Evolutionary conservation across 495 filamentous ascomycete genomes (phyloP).

Genomic region (Hypoxylon lienhwacheense): DNA sequence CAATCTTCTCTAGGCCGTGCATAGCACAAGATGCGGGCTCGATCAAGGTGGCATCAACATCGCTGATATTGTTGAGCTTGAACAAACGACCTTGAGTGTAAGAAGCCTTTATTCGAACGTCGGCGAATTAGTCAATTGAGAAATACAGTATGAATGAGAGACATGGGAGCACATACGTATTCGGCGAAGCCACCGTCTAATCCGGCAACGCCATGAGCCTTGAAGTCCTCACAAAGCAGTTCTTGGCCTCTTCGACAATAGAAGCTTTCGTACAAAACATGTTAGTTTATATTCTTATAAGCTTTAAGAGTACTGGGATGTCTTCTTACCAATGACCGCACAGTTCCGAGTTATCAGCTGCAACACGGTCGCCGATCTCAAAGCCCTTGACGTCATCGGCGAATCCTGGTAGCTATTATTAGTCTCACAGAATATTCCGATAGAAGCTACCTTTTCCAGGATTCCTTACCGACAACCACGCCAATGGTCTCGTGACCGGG

Average conservation of each 20-base stretch:
- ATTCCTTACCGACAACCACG: slow-evolving; percentile 49
- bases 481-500: slow-evolving; percentile 61
- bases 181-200: slow-evolving; percentile 72
- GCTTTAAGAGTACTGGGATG: not conserved
- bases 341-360: slow-evolving; percentile 62
- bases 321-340: slow-evolving; percentile 60
- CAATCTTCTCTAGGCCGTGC: slow-evolving; percentile 73
- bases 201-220: slow-evolving; percentile 62
- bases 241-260: slow-evolving; percentile 71
- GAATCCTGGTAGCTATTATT: slow-evolving; percentile 16
- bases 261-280: slow-evolving; percentile 48
- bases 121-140: slow-evolving; percentile 3
- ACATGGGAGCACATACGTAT: slow-evolving; percentile 58
- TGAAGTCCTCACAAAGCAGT: slow-evolving; percentile 70
- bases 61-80: slow-evolving; percentile 68
- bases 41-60: slow-evolving; percentile 71
- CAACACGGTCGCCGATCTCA: slow-evolving; percentile 65
- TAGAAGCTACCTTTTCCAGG: not conserved
- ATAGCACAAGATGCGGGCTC: slow-evolving; percentile 73
- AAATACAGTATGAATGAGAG: slow-evolving; percentile 34
- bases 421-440: too few species aligned
- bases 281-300: slow-evolving; percentile 6
- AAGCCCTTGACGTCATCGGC: slow-evolving; percentile 61
- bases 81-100: slow-evolving; percentile 65
- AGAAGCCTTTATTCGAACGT: slow-evolving; percentile 33